Evolutionary conservation across 2,329 filamentous ascomycete species (phyloP).

Genomic region (Ceratocystiopsis sp.): DNA sequence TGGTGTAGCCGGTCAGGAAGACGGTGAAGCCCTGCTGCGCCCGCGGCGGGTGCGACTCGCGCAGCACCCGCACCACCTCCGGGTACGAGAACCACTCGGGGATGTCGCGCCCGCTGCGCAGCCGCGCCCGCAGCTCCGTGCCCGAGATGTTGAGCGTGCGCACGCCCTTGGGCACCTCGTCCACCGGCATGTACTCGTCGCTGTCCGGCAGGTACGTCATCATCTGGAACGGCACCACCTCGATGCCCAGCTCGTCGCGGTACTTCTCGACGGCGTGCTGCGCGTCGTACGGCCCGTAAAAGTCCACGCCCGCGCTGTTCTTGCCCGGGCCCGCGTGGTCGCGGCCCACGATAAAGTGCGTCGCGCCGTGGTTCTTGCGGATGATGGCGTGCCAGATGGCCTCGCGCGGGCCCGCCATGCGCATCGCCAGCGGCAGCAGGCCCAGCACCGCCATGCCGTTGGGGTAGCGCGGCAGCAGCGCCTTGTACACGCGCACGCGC

Average conservation of each 20-base stretch:
- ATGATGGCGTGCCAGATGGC: constrained; percentile 99
- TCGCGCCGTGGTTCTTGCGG: constrained; percentile 97
- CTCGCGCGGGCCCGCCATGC: constrained; percentile 96
- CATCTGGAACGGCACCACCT: constrained; percentile 98
- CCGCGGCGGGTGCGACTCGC: constrained; percentile 88
- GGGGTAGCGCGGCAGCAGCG: constrained; percentile 86
- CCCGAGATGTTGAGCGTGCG: constrained; percentile 79
- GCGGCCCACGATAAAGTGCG: constrained; percentile 97
- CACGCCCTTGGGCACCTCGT: constrained; percentile 69
- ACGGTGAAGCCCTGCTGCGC: constrained; percentile 91
- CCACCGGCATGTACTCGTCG: constrained; percentile 88
- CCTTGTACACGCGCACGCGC: constrained; percentile 95
- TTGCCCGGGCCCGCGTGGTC: constrained; percentile 96
- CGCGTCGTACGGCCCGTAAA: constrained; percentile 96
- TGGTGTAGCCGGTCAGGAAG: constrained; percentile 93
- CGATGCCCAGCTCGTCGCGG: constrained; percentile 88
- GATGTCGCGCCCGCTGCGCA: constrained; percentile 84
- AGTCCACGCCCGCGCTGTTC: constrained; percentile 92
- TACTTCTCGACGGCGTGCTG: constrained; percentile 95
- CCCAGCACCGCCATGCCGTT: constrained; percentile 98
- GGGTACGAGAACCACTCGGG: constrained; percentile 99
- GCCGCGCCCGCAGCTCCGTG: constrained; percentile 79
- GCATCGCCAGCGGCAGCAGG: constrained; percentile 90
- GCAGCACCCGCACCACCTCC: constrained; percentile 89
- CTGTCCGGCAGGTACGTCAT: constrained; percentile 97